Base-by-base conservation (phyloP, 129 eudicot species). In the Deinandra increscens region DNA sequence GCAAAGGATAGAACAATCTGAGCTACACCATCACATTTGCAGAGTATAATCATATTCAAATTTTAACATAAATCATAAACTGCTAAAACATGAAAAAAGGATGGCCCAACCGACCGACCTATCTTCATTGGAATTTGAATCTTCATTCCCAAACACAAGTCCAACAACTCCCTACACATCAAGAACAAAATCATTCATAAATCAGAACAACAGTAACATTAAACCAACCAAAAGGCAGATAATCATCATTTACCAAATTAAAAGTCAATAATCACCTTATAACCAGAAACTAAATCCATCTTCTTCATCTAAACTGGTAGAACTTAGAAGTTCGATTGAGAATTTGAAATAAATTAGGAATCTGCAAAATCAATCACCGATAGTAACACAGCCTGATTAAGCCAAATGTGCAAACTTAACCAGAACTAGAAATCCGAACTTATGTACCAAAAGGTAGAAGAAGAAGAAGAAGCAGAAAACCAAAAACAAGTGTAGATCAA, bases 121-220 rank as follows among this genome's bases (percentile, higher is more conserved):
- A 69, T 91, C 97, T 26, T 91, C 97, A 73, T 50, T 91, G 23
- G 95, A 81, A 66, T 75, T 67, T 4, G 95, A 87, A 72, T 81
- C 83, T 43, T 91, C 97, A 69, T 87, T 91, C 31, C 95, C 86
- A 49, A 91, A 87, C 9, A 91, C 87, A 72, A 80, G 90, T 64
- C 89, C 95, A 71, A 91, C 89, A 49, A 87, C 91, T 36, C 95
- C 97, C 95, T 91, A 82, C 76, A 64, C 60, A 19, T n/a, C 19
- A 7, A 31, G 3, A 3, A 22, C 9, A 64, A 49, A 23, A 41
- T 34, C 77, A 63, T 18, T 53, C 29, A 23, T 46, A 34, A 34
- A 39, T 61, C 10, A 29, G 6, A 29, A 9, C 8, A 14, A 53
- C 48, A 38, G 13, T 14, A 34, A 7, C 58, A 51, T 29, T 29